Evolutionary conservation across 2,329 filamentous ascomycete genomes (phyloP), one percentile per base, ranked within the genome.

Genomic region (Neonectria magnoliae): DNA sequence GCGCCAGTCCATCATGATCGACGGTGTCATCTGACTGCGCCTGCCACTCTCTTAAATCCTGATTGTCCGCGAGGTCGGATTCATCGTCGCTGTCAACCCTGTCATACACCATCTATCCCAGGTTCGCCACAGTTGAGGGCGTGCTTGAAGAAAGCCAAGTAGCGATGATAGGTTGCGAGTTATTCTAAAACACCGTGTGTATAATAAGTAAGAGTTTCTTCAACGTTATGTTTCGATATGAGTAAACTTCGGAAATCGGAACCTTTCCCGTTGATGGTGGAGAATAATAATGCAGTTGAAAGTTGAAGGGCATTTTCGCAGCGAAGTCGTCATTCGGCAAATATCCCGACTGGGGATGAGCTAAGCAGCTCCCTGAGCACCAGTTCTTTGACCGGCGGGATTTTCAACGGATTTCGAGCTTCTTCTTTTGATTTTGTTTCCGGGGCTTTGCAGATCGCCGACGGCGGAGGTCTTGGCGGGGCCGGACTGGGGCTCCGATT

Each of bases 81-180:
- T 67, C 70, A 65, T 68, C 59, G 25, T 69, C 63, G 66, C 54
- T 57, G 38, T 65, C 47, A 7, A 56, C 29, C 38, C 45, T 66
- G 36, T 65, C 66, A 60, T 67, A 52, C 55, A 65, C 71, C 71
- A 74, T 74, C 60, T 67, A 72, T 64, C 54, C 57, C 57, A 54
- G 29, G 55, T 42, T 41, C n/a, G 20, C 9, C 42, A 10, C 20
- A 53, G 50, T 52, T 10, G 33, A 44, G 27, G 44, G 59, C 52
- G 52, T 16, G 25, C 22, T 57, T 33, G 22, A 42, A 8, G n/a
- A 5, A n/a, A 25, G 9, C 3, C 18, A 22, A 31, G 25, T 2
- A 25, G 33, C 11, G n/a, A 29, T 13, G 29, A n/a, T 14, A 16
- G 18, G 10, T n/a, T 13, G 45, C n/a, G 2, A 18, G 9, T n/a